Base-by-base conservation (phyloP, 108 stramenopile species). In the Nitzschia sp. region DNA sequence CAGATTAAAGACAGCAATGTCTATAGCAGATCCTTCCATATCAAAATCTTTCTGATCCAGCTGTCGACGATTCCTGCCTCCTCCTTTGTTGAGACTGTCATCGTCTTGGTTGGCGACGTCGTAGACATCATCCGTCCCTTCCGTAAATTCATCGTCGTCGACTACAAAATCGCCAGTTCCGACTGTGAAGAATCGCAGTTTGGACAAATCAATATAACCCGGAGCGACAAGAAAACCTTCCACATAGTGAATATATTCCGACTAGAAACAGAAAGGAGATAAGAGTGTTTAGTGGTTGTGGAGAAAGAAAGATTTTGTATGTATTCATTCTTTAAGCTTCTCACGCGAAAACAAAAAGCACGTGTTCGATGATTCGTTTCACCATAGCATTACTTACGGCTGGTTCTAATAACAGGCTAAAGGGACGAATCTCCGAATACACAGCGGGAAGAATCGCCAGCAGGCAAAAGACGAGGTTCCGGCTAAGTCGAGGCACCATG, bases 201-300 rank as follows among this genome's bases (percentile, higher is more conserved):
- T 59, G 21, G 81, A 75, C 19, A 94, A 63, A 54, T 94, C 93
- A 26, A 94, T 80, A 44, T 56, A 90, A 19, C 93, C 93, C 1
- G 93, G 93, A 16, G 87, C 74, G 23, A 91, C 59, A 13, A 94
- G 52, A 71, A 71, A 94, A 4, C 88, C 90, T 46, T 91, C 87
- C 33, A 79, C 65, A 65, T 72, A 88, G 58, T 88, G 87, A 55
- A 91, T 85, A 46, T 81, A 88, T 64, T 73, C 66, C 46, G 77
- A 73, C 73, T 75, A 33, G 2, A 0, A 21, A 6, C 9, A 9
- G 38, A 6, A 41, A 41, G 38, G 38, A 9, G 38, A 41, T 6
- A 41, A n/a, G n/a, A n/a, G n/a, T n/a, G n/a, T n/a, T n/a, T n/a
- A n/a, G n/a, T n/a, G n/a, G n/a, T n/a, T n/a, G n/a, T n/a, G n/a